Evolutionary conservation across 768 basidiomycete genomes (phyloP), one percentile per base, ranked within the genome.

Genomic region (Pleurotus tuoliensis): DNA sequence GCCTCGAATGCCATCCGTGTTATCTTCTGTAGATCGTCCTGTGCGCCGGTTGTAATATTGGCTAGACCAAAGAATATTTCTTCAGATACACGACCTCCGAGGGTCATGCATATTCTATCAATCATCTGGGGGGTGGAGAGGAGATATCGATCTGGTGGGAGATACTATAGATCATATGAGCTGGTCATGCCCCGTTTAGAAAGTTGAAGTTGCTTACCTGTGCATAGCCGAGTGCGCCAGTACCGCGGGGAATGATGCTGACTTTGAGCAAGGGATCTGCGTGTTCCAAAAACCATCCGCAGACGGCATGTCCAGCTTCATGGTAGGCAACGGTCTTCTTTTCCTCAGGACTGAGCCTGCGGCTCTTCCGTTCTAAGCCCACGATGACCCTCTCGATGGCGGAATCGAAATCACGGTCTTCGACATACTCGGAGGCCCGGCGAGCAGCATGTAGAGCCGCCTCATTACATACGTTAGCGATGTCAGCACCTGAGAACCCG

Each of bases 311-410:
- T 4, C 97, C 97, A 20, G 97, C 97, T 77, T 99, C 97, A 67
- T 99, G 97, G 69, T 98, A 98, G 6, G 97, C 97, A 43, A 98
- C 95, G 0, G 91, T 98, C 75, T 87, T 95, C 86, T 99, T 99
- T 81, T 99, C 97, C 63, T 97, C 94, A 20, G 86, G 81, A 64
- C 91, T 94, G 45, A 99, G 77, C 25, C 98, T 90, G 57, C 95
- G 79, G 61, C 89, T 93, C 82, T 98, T 99, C 67, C 93, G 82
- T 80, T 98, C 97, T 63, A 98, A 73, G 27, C 97, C 97, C 56
- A 94, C 96, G 61, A 98, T 95, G 37, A 99, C 97, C 40, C 97
- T 84, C 76, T 99, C 97, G 61, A 99, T 98, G 7, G 97, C 95
- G 46, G 90, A 92, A 66, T 98, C 96, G 67, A 99, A 99, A 73